Evolutionary conservation across 2,329 filamentous ascomycete species (phyloP).

Genomic region (Pseudonectria foliicola): DNA sequence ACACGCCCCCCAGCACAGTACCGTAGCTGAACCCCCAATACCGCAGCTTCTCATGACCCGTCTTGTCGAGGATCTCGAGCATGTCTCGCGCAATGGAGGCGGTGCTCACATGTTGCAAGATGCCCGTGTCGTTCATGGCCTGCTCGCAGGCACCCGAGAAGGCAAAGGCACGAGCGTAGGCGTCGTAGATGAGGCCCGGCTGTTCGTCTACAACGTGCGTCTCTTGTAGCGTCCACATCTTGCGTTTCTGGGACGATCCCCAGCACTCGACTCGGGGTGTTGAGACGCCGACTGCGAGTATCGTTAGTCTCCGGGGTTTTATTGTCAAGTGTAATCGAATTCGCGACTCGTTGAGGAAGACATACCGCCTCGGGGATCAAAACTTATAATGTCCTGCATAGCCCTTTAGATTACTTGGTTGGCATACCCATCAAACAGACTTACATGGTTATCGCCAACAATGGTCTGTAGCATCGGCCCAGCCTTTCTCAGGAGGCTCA

Average conservation of each 20-base stretch:
- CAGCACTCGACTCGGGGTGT: constrained; percentile 46
- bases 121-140: constrained; percentile 27
- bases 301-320: neutral
- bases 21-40: constrained; percentile 53
- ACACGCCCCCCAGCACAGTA: constrained; percentile 43
- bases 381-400: constrained; percentile 40
- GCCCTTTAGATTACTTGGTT: neutral
- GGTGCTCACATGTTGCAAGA: constrained; percentile 37
- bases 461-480: constrained; percentile 34
- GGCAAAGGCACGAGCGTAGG: constrained; percentile 35
- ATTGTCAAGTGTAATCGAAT: neutral
- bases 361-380: constrained; percentile 42
- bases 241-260: constrained; percentile 33
- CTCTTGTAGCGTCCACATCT: constrained; percentile 37
- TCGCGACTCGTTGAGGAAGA: no score
- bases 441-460: constrained; percentile 39
- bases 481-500: constrained; percentile 25
- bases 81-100: constrained; percentile 40
- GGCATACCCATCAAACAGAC: constrained; percentile 5
- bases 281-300: constrained; percentile 35
- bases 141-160: constrained; percentile 37
- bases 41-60: constrained; percentile 34
- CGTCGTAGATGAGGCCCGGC: constrained; percentile 37
- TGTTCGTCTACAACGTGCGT: constrained; percentile 40
- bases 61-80: constrained; percentile 38